A percentile compares a stretch with the other conserved stretches of the same genome.
phyloP scores from a whole-genome alignment of 106 monocot genomes.

The Cymbidium sinense region DNA sequence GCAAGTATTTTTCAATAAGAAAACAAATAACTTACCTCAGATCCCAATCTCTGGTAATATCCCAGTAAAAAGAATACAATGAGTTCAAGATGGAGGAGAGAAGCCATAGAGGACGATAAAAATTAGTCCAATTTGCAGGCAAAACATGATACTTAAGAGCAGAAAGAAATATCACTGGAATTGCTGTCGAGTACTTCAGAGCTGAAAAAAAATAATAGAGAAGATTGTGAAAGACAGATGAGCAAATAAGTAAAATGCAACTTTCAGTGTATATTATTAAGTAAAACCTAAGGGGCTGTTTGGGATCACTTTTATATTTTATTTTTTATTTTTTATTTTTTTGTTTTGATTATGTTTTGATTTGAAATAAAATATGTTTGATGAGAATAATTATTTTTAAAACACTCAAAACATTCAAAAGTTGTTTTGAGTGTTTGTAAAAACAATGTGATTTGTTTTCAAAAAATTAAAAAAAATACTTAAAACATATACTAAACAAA shows the following conservation, averaged over 20 bases:
- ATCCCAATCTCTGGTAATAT: constrained; percentile 88
- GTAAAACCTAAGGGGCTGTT: too few species aligned
- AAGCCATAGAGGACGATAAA: constrained; percentile 92
- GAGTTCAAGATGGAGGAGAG: constrained; percentile 72
- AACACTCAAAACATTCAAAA: too few species aligned
- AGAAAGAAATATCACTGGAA: constrained; percentile 84
- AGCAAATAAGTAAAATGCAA: not conserved
- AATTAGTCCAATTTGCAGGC: constrained; percentile 56
- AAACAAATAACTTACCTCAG: constrained; percentile 37
- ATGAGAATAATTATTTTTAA: too few species aligned
- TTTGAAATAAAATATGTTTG: too few species aligned
- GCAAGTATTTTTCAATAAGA: not conserved
- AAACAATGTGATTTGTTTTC: too few species aligned
- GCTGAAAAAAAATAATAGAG: constrained; percentile 22
- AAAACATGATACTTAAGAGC: constrained; percentile 91
- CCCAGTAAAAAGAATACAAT: constrained; percentile 91
- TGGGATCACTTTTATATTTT: too few species aligned
- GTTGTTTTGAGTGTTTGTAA: too few species aligned
- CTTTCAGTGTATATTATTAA: too few species aligned
- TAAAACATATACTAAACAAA: too few species aligned
- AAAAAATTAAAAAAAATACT: too few species aligned
- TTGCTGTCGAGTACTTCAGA: constrained; percentile 80
- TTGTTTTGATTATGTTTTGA: too few species aligned
- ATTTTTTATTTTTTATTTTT: too few species aligned
- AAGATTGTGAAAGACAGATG: not conserved